phyloP scores from a whole-genome alignment of 768 basidiomycete genomes.

The Calocera cornea region DNA sequence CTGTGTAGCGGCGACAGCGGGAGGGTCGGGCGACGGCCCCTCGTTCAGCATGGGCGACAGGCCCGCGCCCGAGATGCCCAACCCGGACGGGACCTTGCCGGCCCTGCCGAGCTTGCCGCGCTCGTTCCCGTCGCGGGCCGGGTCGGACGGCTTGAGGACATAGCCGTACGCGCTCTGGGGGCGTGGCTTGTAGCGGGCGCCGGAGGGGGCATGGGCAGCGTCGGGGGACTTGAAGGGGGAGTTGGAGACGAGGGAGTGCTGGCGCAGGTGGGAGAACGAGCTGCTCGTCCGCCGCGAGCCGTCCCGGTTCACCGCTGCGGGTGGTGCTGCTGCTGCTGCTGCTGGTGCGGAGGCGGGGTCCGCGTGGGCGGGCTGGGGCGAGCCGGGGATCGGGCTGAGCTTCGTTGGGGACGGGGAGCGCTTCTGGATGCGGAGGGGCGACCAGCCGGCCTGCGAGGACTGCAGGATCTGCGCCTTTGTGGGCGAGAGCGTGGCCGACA shows the following conservation, averaged over 20 bases:
- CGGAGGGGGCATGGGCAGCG: neutral
- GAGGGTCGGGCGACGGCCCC: no score
- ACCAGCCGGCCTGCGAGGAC: neutral
- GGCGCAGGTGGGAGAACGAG: neutral
- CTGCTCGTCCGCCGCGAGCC: neutral
- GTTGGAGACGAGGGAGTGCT: slow-evolving; percentile 49
- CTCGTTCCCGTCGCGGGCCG: no score
- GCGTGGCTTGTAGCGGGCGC: neutral
- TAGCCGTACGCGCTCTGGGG: slow-evolving; percentile 7
- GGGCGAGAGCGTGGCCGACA: neutral
- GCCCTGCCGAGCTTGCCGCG: neutral
- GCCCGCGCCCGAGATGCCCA: neutral
- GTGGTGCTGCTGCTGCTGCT: no score
- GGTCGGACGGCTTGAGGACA: neutral
- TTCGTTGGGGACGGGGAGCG: neutral
- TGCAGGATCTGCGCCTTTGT: neutral
- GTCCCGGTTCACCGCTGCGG: neutral
- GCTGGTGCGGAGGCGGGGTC: no score
- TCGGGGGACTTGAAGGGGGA: slow-evolving; percentile 54
- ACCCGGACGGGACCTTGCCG: neutral
- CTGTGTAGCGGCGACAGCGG: neutral
- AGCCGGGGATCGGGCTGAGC: neutral
- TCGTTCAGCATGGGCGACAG: neutral
- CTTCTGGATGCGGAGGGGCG: neutral
- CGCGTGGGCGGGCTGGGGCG: neutral